Conservation (phyloP, 192 early-diverging fungal species). For the Haplosporangium gracile region DNA sequence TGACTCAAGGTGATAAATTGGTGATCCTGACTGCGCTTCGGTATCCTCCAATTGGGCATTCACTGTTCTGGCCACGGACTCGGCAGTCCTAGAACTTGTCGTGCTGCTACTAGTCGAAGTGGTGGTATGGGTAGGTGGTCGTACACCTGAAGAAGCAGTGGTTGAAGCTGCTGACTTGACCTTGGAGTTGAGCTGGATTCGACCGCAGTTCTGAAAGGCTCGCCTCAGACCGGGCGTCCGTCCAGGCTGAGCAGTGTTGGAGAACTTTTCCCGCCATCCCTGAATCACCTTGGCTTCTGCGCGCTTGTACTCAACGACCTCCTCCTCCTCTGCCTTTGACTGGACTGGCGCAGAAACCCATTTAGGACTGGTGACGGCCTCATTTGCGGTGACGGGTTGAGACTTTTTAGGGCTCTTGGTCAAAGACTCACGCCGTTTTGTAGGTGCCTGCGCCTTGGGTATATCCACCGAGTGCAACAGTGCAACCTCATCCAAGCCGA, state of each 20-base stretch:
- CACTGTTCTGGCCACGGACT: not conserved
- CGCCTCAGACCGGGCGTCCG: constrained; percentile 25
- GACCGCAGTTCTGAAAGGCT: constrained; percentile 15
- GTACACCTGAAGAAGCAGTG: not conserved
- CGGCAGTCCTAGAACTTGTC: not conserved
- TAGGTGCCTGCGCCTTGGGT: not conserved
- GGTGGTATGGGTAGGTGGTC: not conserved
- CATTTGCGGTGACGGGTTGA: not conserved
- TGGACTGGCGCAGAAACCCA: not conserved
- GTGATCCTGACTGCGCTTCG: not conserved
- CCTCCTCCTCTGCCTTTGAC: not conserved
- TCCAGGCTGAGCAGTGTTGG: not conserved
- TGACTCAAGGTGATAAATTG: not conserved
- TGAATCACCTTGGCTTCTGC: constrained; percentile 42
- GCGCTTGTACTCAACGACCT: not conserved
- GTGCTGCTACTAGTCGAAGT: not conserved
- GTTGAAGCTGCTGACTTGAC: not conserved
- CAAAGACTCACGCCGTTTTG: not conserved
- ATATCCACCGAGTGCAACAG: not conserved
- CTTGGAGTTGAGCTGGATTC: not conserved
- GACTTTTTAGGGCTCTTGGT: not conserved
- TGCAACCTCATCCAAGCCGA: constrained; percentile 14
- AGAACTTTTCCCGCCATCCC: constrained; percentile 49
- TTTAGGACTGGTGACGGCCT: not conserved
- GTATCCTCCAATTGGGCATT: not conserved